A percentile compares a stretch with the other conserved stretches of the same genome.
Evolutionary conservation across 768 basidiomycete genomes (phyloP).

Genomic region (Amanita rubescens): DNA sequence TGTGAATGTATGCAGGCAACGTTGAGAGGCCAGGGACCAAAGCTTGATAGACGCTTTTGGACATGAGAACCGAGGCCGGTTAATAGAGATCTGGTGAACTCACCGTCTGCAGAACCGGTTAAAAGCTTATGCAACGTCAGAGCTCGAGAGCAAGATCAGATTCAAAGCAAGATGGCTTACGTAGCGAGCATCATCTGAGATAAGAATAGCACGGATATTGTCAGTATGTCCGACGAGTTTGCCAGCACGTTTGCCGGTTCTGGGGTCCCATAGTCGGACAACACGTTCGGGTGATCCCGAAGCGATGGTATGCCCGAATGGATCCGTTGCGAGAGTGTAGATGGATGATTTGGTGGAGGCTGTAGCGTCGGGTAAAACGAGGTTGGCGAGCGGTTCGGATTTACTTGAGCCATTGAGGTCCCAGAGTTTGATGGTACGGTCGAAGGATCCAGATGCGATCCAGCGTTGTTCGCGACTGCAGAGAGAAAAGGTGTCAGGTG

Average conservation of each 20-base stretch:
- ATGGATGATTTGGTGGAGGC: slow-evolving; percentile 64
- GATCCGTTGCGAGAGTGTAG: slow-evolving; percentile 76
- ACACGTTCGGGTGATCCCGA: slow-evolving; percentile 91
- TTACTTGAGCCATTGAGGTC: slow-evolving; percentile 34
- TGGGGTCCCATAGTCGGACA: slow-evolving; percentile 88
- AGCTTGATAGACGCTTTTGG: slow-evolving; percentile 72
- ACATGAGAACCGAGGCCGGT: not conserved
- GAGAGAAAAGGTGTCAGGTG: slow-evolving; percentile 15
- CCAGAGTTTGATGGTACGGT: slow-evolving; percentile 92
- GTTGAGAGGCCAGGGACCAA: slow-evolving; percentile 86
- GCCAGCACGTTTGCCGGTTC: slow-evolving; percentile 70
- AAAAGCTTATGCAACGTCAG: slow-evolving; percentile 43
- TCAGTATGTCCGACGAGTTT: slow-evolving; percentile 97
- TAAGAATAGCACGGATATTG: slow-evolving; percentile 84
- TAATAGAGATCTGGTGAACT: slow-evolving; percentile 10
- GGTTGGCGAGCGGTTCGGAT: slow-evolving; percentile 51
- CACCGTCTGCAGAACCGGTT: slow-evolving; percentile 76
- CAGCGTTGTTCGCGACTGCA: slow-evolving; percentile 71
- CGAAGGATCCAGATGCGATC: slow-evolving; percentile 92
- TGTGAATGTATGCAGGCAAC: slow-evolving; percentile 92
- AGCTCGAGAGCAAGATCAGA: slow-evolving; percentile 1
- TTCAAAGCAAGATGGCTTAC: slow-evolving; percentile 38
- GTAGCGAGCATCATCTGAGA: slow-evolving; percentile 88
- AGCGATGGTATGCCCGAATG: slow-evolving; percentile 73
- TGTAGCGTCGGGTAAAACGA: slow-evolving; percentile 59